Evolutionary conservation across 495 filamentous ascomycete genomes (phyloP), one percentile per base, ranked within the genome.

Genomic region (Cercophora samala): DNA sequence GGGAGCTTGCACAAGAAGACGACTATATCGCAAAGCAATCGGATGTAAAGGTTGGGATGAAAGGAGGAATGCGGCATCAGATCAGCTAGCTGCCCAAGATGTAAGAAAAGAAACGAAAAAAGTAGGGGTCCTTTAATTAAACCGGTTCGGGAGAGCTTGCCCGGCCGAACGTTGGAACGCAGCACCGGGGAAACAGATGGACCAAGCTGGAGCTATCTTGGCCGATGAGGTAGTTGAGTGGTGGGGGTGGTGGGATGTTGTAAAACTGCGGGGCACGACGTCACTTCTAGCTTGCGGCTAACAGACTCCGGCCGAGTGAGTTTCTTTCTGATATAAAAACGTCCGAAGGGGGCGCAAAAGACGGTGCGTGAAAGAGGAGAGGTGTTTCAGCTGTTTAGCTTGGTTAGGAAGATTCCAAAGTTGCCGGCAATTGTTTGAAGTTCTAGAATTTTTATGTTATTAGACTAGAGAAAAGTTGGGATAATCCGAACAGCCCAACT

Each of bases 141-240:
- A 26, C 23, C 23, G 23, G 21, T 25, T 64, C 66, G 66, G 66
- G 53, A 67, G 66, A 63, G 22, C 54, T 67, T 59, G 66, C 61
- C 66, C 66, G 66, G 37, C 37, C 37, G 37, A 32, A 8, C 29
- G 29, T 32, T 32, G 29, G 8, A 32, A 3, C 29, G 29, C n/a
- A n/a, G 29, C 29, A 32, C 11, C 11, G 37, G 37, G 26, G 8
- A 29, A 46, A 13, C 15, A 3, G 37, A 46, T 11, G 37, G 3
- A 46, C 37, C 37, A 17, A 46, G 37, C 37, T 46, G 15, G 37
- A 13, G 0, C 37, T 46, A 46, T 13, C 37, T 46, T 46, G 37
- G 37, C 9, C 15, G 37, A 46, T 46, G 37, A 46, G 37, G 37
- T 46, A 46, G 37, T 46, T 46, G n/a, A n/a, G n/a, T n/a, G 37